A percentile compares a stretch with the other conserved stretches of the same genome.
Conservation (phyloP, 2,329 filamentous ascomycete species). For the Colletotrichum nymphaeae region DNA sequence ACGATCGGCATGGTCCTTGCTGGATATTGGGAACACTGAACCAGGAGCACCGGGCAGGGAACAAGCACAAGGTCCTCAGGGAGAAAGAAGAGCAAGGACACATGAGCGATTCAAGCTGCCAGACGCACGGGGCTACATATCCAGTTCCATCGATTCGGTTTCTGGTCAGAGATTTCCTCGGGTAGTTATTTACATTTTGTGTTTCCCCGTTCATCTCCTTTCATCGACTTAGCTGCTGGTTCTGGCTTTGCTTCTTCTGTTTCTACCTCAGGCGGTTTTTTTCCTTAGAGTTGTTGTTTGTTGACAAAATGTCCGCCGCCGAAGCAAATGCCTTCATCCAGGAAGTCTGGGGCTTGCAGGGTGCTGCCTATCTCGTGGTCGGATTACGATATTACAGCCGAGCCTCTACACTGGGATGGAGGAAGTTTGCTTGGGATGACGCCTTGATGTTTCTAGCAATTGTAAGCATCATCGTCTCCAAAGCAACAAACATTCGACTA, state of each 20-base stretch:
- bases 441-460: conserved; percentile 26
- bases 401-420: conserved; percentile 10
- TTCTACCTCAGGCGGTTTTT: neutral
- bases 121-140: neutral
- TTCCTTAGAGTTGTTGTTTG: neutral
- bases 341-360: conserved; percentile 36
- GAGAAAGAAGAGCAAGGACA: neutral
- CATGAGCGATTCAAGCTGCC: neutral
- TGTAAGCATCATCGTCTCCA: neutral
- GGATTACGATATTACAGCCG: conserved; percentile 34
- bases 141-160: neutral
- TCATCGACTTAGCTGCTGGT: neutral
- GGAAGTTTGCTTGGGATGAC: conserved; percentile 31
- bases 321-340: conserved; percentile 25
- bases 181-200: neutral
- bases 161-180: neutral
- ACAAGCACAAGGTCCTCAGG: neutral
- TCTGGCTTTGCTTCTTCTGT: neutral
- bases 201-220: neutral
- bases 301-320: conserved; percentile 17
- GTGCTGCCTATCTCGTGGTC: conserved; percentile 28
- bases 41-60: neutral
- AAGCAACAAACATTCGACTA: neutral
- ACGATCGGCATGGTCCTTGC: neutral
- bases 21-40: neutral